Evolutionary conservation across 768 basidiomycete species (phyloP).

Genomic region (Panus rudis): DNA sequence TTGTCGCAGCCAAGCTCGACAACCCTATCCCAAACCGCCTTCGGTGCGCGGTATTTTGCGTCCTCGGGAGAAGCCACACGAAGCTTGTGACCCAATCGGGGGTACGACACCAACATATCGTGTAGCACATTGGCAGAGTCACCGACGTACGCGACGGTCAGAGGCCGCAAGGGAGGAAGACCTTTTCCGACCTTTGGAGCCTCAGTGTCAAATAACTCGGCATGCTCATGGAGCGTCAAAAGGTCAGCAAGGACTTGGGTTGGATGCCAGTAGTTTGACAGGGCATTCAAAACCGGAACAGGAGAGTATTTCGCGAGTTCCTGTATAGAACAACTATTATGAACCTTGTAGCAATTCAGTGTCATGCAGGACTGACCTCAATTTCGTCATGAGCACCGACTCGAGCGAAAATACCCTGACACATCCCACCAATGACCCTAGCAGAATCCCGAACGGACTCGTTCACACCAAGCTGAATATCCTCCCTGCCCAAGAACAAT

Average conservation of each 20-base stretch:
- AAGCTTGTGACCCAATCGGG: slow-evolving; percentile 81
- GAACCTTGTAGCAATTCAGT: slow-evolving; percentile 1
- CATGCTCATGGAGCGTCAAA: slow-evolving; percentile 77
- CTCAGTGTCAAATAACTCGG: neutral
- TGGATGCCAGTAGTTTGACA: slow-evolving; percentile 94
- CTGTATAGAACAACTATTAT: slow-evolving; percentile 32
- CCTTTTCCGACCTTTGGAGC: neutral
- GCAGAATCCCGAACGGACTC: slow-evolving; percentile 82
- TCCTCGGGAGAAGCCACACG: slow-evolving; percentile 76
- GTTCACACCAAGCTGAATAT: slow-evolving; percentile 96
- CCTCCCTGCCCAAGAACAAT: slow-evolving; percentile 81
- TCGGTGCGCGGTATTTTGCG: slow-evolving; percentile 55
- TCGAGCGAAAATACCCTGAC: slow-evolving; percentile 93
- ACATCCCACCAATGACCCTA: slow-evolving; percentile 89
- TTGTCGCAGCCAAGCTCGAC: slow-evolving; percentile 68
- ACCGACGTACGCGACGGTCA: slow-evolving; percentile 90
- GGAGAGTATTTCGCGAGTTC: slow-evolving; percentile 86
- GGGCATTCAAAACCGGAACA: slow-evolving; percentile 93
- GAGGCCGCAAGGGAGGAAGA: slow-evolving; percentile 56
- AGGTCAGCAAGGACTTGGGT: slow-evolving; percentile 93
- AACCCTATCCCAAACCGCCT: slow-evolving; percentile 76
- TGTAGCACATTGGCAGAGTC: slow-evolving; percentile 94
- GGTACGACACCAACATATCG: slow-evolving; percentile 95
- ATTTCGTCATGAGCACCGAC: slow-evolving; percentile 91
- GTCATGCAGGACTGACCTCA: slow-evolving; percentile 50